A percentile compares a stretch with the other conserved stretches of the same genome.
phyloP scores from a whole-genome alignment of 495 filamentous ascomycete species.

The Lindgomyces ingoldianus region DNA sequence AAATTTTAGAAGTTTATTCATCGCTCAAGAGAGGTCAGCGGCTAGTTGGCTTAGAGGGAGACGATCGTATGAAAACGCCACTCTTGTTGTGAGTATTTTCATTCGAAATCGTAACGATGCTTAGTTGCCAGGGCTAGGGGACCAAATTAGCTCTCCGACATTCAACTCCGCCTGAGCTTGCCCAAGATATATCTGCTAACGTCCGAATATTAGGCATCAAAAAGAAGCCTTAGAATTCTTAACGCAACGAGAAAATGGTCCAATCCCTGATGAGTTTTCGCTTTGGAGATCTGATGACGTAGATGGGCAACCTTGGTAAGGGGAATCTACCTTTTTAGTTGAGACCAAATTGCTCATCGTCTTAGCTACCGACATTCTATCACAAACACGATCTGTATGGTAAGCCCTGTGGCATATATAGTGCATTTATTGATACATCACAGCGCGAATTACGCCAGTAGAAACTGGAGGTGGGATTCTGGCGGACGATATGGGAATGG shows the following conservation, averaged over 20 bases:
- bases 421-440: background rate
- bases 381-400: conserved; percentile 5
- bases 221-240: conserved; percentile 13
- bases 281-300: conserved; percentile 9
- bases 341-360: background rate
- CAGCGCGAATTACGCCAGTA: background rate
- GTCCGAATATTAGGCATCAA: background rate
- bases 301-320: conserved; percentile 4
- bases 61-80: conserved; percentile 1
- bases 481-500: conserved; percentile 30
- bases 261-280: background rate
- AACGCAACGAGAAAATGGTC: conserved; percentile 3
- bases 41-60: conserved; percentile 11
- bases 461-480: conserved; percentile 25
- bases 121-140: too few relatives aligned
- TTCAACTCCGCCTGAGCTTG: background rate
- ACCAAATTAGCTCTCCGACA: too few relatives aligned
- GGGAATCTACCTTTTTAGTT: background rate
- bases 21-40: conserved; percentile 11
- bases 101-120: too few relatives aligned
- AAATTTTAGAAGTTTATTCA: conserved; percentile 8
- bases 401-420: background rate
- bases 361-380: conserved; percentile 3
- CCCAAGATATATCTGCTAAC: background rate
- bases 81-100: background rate